phyloP scores from a whole-genome alignment of 495 filamentous ascomycete species.

The Neurospora africana region DNA sequence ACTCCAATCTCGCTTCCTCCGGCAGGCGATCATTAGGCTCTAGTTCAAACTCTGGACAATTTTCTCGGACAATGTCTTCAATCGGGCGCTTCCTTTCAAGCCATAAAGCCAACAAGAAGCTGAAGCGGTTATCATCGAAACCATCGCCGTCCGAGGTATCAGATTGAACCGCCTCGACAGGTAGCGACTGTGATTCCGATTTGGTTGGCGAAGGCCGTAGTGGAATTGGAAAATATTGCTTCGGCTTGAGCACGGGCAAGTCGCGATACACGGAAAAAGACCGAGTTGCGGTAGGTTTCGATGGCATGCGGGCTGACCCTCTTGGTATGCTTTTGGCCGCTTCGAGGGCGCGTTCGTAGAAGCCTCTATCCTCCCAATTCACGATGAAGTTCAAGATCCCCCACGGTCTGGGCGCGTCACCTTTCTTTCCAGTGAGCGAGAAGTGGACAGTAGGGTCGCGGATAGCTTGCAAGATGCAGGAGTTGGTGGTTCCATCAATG shows the following conservation, averaged over 20 bases:
- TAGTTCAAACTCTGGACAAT: not conserved
- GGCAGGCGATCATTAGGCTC: not conserved
- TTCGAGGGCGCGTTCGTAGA: not conserved
- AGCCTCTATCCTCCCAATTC: not conserved
- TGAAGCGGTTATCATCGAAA: not conserved
- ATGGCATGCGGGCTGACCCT: not conserved
- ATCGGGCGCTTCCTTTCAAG: not conserved
- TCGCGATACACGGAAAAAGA: constrained; percentile 35
- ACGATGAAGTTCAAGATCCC: not conserved
- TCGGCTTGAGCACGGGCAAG: constrained; percentile 27
- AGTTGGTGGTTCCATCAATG: not conserved
- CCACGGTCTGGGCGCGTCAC: not conserved
- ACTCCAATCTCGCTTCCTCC: not conserved
- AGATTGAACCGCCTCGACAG: not conserved
- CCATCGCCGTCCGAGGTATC: not conserved
- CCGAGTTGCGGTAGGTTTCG: constrained; percentile 24
- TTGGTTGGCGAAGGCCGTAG: not conserved
- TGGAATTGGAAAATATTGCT: not conserved
- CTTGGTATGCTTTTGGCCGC: not conserved
- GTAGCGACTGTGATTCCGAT: not conserved
- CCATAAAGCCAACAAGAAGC: not conserved
- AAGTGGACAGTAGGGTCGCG: not conserved
- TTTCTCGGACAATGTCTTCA: not conserved
- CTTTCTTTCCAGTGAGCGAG: not conserved
- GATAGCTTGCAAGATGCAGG: not conserved